These are phyloP conservation scores for Bretschneidera sinensis DNA, from an alignment of 345 rosid genomes.

Conservation along the genomic window DNA sequence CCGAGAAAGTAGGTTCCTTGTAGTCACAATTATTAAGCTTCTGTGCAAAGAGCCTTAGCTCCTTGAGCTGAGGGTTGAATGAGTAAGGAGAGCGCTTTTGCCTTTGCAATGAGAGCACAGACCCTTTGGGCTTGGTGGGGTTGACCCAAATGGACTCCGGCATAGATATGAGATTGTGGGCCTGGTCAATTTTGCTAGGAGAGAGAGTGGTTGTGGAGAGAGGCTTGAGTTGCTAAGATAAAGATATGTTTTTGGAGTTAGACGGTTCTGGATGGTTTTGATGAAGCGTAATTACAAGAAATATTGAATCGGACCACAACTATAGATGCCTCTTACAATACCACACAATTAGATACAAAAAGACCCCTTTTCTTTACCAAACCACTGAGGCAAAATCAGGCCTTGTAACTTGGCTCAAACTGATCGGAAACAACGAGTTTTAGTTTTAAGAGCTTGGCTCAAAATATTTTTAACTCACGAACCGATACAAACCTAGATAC, in stretches of 20 bases:
- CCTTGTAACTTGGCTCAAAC: too few species aligned
- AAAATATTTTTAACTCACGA: too few species aligned
- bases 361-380: too few species aligned
- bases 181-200: constrained; percentile 23
- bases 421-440: too few species aligned
- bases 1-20: constrained; percentile 40
- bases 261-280: constrained; percentile 28
- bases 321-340: too few species aligned
- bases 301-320: constrained; percentile 39
- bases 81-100: constrained; percentile 63
- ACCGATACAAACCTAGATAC: too few species aligned
- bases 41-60: constrained; percentile 57
- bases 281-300: constrained; percentile 34
- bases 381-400: too few species aligned
- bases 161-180: constrained; percentile 43
- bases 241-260: constrained; percentile 44
- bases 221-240: constrained; percentile 82
- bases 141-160: constrained; percentile 86
- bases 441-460: too few species aligned
- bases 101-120: constrained; percentile 78
- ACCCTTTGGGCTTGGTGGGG: constrained; percentile 74
- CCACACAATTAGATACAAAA: too few species aligned
- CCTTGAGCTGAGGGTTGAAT: constrained; percentile 55
- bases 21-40: constrained; percentile 59
- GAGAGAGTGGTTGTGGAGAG: constrained; percentile 63